Evolutionary conservation across 805 yeast genomes (phyloP).

Genomic region (Ogataea methanolica): DNA sequence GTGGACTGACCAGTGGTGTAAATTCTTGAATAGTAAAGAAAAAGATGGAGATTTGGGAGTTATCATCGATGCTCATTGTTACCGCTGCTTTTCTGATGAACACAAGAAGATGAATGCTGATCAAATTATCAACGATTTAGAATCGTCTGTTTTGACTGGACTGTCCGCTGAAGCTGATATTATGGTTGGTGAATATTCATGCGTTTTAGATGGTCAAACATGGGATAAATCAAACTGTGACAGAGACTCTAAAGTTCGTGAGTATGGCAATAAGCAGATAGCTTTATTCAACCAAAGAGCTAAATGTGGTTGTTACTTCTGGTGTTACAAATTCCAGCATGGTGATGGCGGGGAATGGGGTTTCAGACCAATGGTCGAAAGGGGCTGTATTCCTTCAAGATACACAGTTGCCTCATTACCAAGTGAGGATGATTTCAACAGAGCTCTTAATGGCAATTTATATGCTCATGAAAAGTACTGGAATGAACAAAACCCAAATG

Average conservation of each 20-base stretch:
- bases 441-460: constrained; percentile 33
- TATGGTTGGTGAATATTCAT: constrained; percentile 85
- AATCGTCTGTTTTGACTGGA: constrained; percentile 44
- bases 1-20: constrained; percentile 79
- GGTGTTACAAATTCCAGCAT: constrained; percentile 83
- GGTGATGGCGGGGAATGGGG: constrained; percentile 99
- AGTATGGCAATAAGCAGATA: constrained; percentile 58
- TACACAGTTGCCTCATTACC: constrained; percentile 29
- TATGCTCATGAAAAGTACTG: constrained; percentile 61
- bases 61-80: constrained; percentile 79
- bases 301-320: constrained; percentile 72
- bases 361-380: constrained; percentile 66
- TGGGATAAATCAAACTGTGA: constrained; percentile 52
- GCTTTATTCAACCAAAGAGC: constrained; percentile 48
- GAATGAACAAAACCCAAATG: constrained; percentile 52
- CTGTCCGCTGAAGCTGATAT: constrained; percentile 50
- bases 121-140: constrained; percentile 55
- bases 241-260: constrained; percentile 51
- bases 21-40: constrained; percentile 50
- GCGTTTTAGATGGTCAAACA: constrained; percentile 72
- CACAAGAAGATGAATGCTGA: constrained; percentile 67
- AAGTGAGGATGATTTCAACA: constrained; percentile 36
- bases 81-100: constrained; percentile 75
- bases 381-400: constrained; percentile 48
- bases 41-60: constrained; percentile 47